Evolutionary conservation across 768 basidiomycete genomes (phyloP), one percentile per base, ranked within the genome.

Genomic region (Kwoniella dejecticola): DNA sequence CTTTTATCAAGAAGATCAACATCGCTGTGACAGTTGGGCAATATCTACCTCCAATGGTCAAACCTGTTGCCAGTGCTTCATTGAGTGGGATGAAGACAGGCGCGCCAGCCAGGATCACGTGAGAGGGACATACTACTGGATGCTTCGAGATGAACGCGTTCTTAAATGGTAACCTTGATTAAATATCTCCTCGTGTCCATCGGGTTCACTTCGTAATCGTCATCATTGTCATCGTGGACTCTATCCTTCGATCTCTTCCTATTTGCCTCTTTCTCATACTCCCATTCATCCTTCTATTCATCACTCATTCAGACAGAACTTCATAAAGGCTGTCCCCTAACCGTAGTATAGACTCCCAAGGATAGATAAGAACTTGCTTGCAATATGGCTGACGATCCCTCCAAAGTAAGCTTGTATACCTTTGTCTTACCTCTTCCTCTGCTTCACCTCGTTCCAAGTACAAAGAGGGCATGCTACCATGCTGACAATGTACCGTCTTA

Each of bases 311-410:
- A 36, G 7, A 7, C 33, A 36, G 15, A n/a, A n/a, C n/a, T 36
- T 36, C 33, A 36, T 36, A 7, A 36, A 36, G n/a, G n/a, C n/a
- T n/a, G n/a, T n/a, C n/a, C n/a, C n/a, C n/a, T n/a, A n/a, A n/a
- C n/a, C n/a, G n/a, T n/a, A n/a, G n/a, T n/a, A n/a, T n/a, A n/a
- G n/a, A n/a, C n/a, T n/a, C n/a, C n/a, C n/a, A n/a, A n/a, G n/a
- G n/a, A n/a, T n/a, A n/a, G n/a, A n/a, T n/a, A n/a, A n/a, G n/a
- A n/a, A n/a, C n/a, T n/a, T n/a, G n/a, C n/a, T 7, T 15, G 17
- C 60, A 62, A 30, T n/a, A 62, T 62, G 62, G 62, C 62, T 19
- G 56, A 63, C 55, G 62, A 63, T 52, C 62, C 62, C 19, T 63
- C 62, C 23, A 46, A 41, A 23, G 62, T 63, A 45, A 63, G 62